Evolutionary conservation across 1,139 yeast genomes (phyloP), one percentile per base, ranked within the genome.

Genomic region (Hanseniaspora gamundiae): DNA sequence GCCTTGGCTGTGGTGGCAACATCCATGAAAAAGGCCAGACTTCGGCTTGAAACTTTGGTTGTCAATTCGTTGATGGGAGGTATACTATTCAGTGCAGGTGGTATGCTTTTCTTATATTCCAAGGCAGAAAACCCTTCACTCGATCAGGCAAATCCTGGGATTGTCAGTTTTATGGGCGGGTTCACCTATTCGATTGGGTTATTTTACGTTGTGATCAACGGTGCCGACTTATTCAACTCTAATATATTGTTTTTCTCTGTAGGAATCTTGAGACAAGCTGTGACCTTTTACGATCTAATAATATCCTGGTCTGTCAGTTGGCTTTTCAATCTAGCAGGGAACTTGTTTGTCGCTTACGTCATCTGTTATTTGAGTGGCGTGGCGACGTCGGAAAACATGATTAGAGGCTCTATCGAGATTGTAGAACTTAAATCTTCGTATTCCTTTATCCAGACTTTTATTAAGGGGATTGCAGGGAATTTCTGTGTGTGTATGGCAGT

Each of bases 1-100:
- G 91, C 91, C 1, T 60, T 82, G 43, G 91, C 91, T 0, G 80
- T 80, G 42, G 87, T 82, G 28, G 93, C 93, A 7, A 82, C 91
- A 0, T 70, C 85, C 2, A 82, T 81, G 91, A 82, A 82, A 58
- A 82, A 82, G 56, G 74, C 88, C 2, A 69, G 93, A 55, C 69
- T 80, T 21, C 69, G 76, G 47, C 51, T 77, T 5, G 79, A 77
- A 47, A 69, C 78, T 1, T 59, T 82, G 26, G 51, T 76, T 0
- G 55, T 81, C 28, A 81, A 81, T 56, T 75, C 87, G 1, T 58
- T 82, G 10, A 61, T 80, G 51, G 94, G 88, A 2, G 94, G 88
- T 0, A 54, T 80, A 1, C 58, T 83, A 11, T 82, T 84, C 58
- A 62, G 80, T 26, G 65, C 78, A 2, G 94, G 94, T 10, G 86